These are phyloP conservation scores for Linnemannia zychae DNA, from an alignment of 192 early-diverging fungal species.

Conservation along the genomic window DNA sequence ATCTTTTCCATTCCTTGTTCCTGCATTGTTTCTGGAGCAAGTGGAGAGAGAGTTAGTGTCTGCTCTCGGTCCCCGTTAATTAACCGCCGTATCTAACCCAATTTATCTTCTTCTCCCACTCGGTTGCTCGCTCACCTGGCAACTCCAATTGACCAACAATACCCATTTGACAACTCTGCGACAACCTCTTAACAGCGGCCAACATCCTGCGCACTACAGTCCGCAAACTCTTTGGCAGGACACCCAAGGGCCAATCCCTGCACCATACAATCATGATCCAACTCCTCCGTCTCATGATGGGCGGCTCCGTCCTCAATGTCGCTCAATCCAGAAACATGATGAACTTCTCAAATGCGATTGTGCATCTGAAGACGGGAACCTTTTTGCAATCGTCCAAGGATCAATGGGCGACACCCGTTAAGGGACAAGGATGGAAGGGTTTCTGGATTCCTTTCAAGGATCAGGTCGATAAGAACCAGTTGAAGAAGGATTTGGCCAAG, in stretches of 20 bases:
- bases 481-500: constrained; percentile 5
- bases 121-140: background rate
- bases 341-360: background rate
- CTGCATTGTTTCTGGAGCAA: background rate
- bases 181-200: constrained; percentile 20
- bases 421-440: constrained; percentile 41
- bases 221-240: constrained; percentile 35
- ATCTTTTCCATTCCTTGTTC: too few species aligned
- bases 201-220: constrained; percentile 31
- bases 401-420: constrained; percentile 45
- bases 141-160: background rate
- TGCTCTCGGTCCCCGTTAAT: background rate
- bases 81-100: background rate
- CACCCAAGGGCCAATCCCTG: constrained; percentile 42
- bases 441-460: constrained; percentile 55
- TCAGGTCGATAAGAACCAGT: constrained; percentile 18
- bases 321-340: constrained; percentile 28
- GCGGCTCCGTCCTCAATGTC: constrained; percentile 21
- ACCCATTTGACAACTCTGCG: background rate
- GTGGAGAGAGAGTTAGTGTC: background rate
- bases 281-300: constrained; percentile 33
- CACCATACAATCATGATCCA: constrained; percentile 15
- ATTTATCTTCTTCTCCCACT: background rate
- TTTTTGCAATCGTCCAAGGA: constrained; percentile 33
- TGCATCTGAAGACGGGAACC: constrained; percentile 35